A percentile compares a stretch with the other conserved stretches of the same genome.
phyloP scores from a whole-genome alignment of 1,139 yeast species.

The Lodderomyces beijingensis region DNA sequence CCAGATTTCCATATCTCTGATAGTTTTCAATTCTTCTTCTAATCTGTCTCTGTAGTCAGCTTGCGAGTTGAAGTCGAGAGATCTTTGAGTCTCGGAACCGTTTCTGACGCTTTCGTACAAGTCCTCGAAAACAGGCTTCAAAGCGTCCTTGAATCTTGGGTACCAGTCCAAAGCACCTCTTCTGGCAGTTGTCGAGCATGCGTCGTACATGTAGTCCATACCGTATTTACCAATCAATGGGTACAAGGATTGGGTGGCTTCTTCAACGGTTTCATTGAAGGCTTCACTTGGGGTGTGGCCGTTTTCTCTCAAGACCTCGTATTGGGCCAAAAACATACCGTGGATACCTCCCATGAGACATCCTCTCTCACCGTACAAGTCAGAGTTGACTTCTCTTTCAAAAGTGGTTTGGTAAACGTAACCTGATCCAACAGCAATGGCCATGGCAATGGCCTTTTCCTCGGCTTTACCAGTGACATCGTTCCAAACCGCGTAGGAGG shows the following conservation, averaged over 20 bases:
- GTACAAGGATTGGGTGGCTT: constrained; percentile 98
- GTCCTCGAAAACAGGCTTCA: constrained; percentile 97
- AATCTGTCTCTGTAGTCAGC: constrained; percentile 96
- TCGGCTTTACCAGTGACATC: constrained; percentile 99
- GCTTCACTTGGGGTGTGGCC: constrained; percentile 99
- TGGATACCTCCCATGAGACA: constrained; percentile 99
- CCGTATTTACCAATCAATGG: constrained; percentile 99
- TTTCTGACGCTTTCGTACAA: constrained; percentile 92
- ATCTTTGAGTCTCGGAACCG: constrained; percentile 97
- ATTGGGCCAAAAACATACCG: constrained; percentile 99
- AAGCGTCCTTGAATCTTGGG: constrained; percentile 97
- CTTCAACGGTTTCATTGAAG: constrained; percentile 99
- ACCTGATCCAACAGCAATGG: constrained; percentile 99
- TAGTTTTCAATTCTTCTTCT: constrained; percentile 86
- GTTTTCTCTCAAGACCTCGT: constrained; percentile 98
- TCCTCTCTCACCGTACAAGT: constrained; percentile 99
- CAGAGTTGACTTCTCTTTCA: constrained; percentile 98
- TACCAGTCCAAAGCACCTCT: constrained; percentile 99
- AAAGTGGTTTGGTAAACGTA: constrained; percentile 99
- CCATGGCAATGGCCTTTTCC: constrained; percentile 97
- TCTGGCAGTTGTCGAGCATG: constrained; percentile 99
- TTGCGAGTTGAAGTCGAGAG: constrained; percentile 96
- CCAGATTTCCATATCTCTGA: constrained; percentile 99
- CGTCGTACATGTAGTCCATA: constrained; percentile 99
- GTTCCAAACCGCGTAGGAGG: constrained; percentile 99